A percentile compares a stretch with the other conserved stretches of the same genome.
Evolutionary conservation across 306 rosid genomes (phyloP).

Genomic region (Lagenaria siceraria): DNA sequence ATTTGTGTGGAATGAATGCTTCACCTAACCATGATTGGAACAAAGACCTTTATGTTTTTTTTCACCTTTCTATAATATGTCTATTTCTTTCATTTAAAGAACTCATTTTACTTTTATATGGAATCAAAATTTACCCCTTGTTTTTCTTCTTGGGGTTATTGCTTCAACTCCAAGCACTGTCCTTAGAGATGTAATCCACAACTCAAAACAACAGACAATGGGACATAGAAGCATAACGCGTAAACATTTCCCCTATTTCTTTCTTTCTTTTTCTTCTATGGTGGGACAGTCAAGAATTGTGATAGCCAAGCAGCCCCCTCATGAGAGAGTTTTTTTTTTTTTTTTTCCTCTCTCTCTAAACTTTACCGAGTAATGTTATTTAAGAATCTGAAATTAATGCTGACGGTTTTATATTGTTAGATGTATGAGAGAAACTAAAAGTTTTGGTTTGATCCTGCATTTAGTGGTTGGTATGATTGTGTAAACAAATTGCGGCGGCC

Average conservation of each 20-base stretch:
- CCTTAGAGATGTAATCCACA: background rate
- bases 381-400: background rate
- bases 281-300: background rate
- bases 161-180: conserved; percentile 3
- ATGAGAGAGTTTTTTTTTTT: background rate
- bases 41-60: background rate
- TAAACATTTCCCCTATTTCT: background rate
- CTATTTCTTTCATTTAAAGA: background rate
- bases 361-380: too few species aligned
- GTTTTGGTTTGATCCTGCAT: too few species aligned
- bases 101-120: background rate
- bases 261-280: background rate
- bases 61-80: background rate
- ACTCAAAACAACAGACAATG: background rate
- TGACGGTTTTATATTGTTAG: background rate
- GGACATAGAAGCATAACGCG: background rate
- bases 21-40: conserved; percentile 2
- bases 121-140: background rate
- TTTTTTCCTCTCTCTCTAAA: background rate
- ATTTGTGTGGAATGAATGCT: conserved; percentile 6
- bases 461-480: too few species aligned
- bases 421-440: background rate
- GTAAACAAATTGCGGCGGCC: too few species aligned
- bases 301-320: background rate
- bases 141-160: background rate